Evolutionary conservation across 2,329 filamentous ascomycete genomes (phyloP), one percentile per base, ranked within the genome.

Genomic region (Metarhizium brunneum): DNA sequence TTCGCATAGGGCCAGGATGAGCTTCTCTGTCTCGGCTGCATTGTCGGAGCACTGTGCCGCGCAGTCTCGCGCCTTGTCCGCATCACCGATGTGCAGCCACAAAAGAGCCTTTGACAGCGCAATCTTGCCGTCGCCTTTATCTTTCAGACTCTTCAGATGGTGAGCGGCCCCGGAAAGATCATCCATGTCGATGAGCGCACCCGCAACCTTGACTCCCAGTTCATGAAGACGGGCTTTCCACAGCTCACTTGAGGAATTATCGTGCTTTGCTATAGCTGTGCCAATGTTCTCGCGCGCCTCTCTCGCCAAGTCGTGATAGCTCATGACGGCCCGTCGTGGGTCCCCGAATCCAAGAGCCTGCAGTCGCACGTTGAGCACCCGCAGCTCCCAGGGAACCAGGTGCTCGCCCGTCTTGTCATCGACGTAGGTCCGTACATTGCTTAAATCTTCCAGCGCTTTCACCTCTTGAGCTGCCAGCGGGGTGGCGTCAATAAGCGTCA

Each of bases 271-370:
- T 5, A 63, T 66, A 0, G 82, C 77, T 36, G 72, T 75, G 18
- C 74, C 71, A 5, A 89, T 74, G 56, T 80, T 78, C 2, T 76
- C 73, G 18, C 91, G 78, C 2, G 89, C 90, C 69, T 95, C 90
- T 8, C 88, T 73, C 0, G 86, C 91, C 2, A 97, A 79, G 59
- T 96, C 91, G 67, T 96, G 95, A 67, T 95, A 90, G 48, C 88
- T 88, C 78, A 94, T 92, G 56, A 99, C 86, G 3, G 89, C 88
- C 58, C 92, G 81, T 4, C 92, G 80, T 52, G 86, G 83, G 70
- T 99, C 94, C 4, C 86, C 86, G 60, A 94, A 95, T 1, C 90
- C 90, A 49, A 96, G 81, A 0, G 89, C 90, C 62, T 95, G 90
- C 20, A 97, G 78, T 1, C 92, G 82, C 8, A 96, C 87, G 6